These are phyloP conservation scores for Cercis canadensis DNA, from an alignment of 306 rosid genomes.

Conservation along the genomic window DNA sequence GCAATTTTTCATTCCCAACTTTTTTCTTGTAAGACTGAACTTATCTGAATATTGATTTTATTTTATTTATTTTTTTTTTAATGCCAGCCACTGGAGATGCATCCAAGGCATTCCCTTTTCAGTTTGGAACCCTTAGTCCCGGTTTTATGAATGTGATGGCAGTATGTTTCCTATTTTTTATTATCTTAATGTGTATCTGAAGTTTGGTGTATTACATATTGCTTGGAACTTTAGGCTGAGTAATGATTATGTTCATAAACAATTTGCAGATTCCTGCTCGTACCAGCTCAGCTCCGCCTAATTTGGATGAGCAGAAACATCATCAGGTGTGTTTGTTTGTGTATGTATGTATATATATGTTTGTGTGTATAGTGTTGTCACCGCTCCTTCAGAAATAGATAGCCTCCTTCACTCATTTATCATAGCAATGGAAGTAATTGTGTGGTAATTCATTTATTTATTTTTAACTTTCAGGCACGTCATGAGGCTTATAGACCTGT, in stretches of 20 bases:
- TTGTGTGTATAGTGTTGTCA: background rate
- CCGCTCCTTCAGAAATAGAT: too few species aligned
- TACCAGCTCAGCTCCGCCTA: slow-evolving; percentile 97
- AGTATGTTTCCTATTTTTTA: slow-evolving; percentile 46
- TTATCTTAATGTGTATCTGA: slow-evolving; percentile 23
- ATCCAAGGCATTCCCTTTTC: slow-evolving; percentile 68
- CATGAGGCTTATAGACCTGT: slow-evolving; percentile 59
- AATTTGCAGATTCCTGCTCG: slow-evolving; percentile 86
- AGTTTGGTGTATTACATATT: background rate
- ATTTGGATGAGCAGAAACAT: slow-evolving; percentile 89
- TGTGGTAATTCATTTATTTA: slow-evolving; percentile 26
- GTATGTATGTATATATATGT: background rate
- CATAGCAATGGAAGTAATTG: slow-evolving; percentile 12
- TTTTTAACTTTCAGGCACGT: slow-evolving; percentile 60
- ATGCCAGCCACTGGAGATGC: slow-evolving; percentile 71
- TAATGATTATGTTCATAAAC: slow-evolving; percentile 35
- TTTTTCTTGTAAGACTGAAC: slow-evolving; percentile 22
- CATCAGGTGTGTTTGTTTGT: slow-evolving; percentile 63
- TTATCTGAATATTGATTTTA: slow-evolving; percentile 34
- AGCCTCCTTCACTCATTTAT: background rate
- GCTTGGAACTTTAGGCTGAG: slow-evolving; percentile 3
- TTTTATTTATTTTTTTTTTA: too few species aligned
- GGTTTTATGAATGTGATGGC: slow-evolving; percentile 73
- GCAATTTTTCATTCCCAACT: background rate
- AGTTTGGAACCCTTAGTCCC: slow-evolving; percentile 89